These are phyloP conservation scores for Penicillium palitans DNA, from an alignment of 2,329 filamentous ascomycete species.

Conservation along the genomic window DNA sequence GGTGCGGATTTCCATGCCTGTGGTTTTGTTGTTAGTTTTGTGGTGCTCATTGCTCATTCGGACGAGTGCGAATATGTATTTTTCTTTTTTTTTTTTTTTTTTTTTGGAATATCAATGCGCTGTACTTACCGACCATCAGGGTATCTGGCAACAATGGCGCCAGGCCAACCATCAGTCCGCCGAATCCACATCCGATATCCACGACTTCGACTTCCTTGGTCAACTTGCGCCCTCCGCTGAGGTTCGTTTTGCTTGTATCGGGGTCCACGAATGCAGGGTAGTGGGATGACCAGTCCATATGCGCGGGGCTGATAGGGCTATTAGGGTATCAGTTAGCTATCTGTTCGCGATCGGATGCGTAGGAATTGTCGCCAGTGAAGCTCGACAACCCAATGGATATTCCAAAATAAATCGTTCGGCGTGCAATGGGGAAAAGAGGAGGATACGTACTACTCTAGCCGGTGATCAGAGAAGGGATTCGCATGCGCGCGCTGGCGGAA, in stretches of 20 bases:
- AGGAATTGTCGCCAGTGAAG: neutral
- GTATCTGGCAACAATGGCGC: slow-evolving; percentile 78
- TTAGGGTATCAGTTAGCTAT: neutral
- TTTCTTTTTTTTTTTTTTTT: neutral
- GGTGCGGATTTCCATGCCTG: slow-evolving; percentile 87
- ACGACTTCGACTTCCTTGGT: slow-evolving; percentile 80
- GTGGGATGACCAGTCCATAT: slow-evolving; percentile 88
- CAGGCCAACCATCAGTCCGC: slow-evolving; percentile 83
- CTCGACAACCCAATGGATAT: neutral
- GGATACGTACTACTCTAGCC: slow-evolving; percentile 73
- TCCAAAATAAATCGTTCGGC: no score
- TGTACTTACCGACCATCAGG: slow-evolving; percentile 70
- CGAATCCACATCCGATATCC: slow-evolving; percentile 96
- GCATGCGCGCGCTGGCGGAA: slow-evolving; percentile 96
- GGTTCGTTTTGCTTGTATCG: slow-evolving; percentile 35
- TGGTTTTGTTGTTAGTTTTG: neutral
- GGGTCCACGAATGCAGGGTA: slow-evolving; percentile 70
- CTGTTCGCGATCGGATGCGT: slow-evolving; percentile 1
- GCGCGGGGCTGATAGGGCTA: slow-evolving; percentile 73
- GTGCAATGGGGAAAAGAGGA: neutral
- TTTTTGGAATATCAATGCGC: neutral
- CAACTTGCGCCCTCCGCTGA: slow-evolving; percentile 45
- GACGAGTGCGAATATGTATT: neutral
- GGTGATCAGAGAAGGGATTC: slow-evolving; percentile 96
- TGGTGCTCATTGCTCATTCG: neutral